Conservation (phyloP, 805 yeast species). For the Lipomyces mesembrius region DNA sequence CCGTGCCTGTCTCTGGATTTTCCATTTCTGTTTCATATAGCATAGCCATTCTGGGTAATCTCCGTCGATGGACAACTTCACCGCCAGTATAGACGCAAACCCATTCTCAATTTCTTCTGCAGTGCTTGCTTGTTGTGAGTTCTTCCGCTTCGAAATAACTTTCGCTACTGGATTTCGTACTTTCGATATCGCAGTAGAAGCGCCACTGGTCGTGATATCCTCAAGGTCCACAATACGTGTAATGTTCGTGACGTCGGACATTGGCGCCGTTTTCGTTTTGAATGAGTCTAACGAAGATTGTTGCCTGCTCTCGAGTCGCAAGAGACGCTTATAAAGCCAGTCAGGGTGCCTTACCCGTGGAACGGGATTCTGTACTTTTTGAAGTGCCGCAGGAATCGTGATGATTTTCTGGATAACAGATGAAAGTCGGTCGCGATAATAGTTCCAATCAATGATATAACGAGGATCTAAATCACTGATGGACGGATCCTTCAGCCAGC, state of each 20-base stretch:
- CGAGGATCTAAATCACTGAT: constrained; percentile 85
- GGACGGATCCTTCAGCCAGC: constrained; percentile 84
- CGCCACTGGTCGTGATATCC: constrained; percentile 32
- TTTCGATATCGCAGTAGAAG: constrained; percentile 4
- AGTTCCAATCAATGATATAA: constrained; percentile 88
- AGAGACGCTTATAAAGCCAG: constrained; percentile 77
- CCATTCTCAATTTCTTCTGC: constrained; percentile 48
- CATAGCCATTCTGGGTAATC: constrained; percentile 57
- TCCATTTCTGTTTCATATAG: constrained; percentile 90
- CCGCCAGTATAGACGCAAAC: constrained; percentile 51
- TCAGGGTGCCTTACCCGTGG: constrained; percentile 94
- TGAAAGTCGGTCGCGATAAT: constrained; percentile 86
- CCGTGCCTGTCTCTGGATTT: constrained; percentile 69
- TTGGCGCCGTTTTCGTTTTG: constrained; percentile 48
- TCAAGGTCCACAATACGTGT: constrained; percentile 40
- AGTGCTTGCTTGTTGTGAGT: constrained; percentile 40
- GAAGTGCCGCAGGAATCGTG: constrained; percentile 96
- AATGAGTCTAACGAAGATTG: constrained; percentile 65
- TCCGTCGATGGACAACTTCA: constrained; percentile 42
- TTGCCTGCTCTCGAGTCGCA: constrained; percentile 66
- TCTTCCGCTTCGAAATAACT: constrained; percentile 46
- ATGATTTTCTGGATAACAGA: constrained; percentile 93
- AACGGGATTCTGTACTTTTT: constrained; percentile 85
- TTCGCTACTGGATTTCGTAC: constrained; percentile 46
- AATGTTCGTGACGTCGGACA: constrained; percentile 46